phyloP scores from a whole-genome alignment of 2,329 filamentous ascomycete species.

The Beauveria medogensis region DNA sequence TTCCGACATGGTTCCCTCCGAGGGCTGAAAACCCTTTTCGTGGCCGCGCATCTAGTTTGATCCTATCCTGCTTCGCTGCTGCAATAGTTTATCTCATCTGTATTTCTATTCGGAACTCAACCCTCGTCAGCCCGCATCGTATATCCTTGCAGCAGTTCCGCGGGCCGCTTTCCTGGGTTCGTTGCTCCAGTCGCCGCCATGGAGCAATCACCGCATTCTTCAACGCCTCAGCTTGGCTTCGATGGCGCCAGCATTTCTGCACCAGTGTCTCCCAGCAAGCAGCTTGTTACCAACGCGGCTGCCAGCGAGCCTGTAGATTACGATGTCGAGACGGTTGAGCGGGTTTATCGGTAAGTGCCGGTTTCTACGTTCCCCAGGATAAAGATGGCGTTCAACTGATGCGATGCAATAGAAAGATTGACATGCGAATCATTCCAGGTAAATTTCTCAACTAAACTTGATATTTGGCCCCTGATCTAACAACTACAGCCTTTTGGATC shows the following conservation, averaged over 20 bases:
- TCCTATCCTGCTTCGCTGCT: background rate
- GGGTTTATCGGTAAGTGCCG: conserved; percentile 38
- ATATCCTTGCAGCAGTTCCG: background rate
- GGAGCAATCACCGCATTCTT: background rate
- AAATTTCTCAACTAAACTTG: conserved; percentile 10
- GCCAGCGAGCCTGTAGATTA: conserved; percentile 28
- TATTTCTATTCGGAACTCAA: background rate
- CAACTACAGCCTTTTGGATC: conserved; percentile 65
- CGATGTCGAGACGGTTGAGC: conserved; percentile 43
- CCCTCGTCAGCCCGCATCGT: no score
- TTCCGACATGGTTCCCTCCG: conserved; percentile 2
- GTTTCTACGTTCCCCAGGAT: background rate
- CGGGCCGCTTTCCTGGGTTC: background rate
- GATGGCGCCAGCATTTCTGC: background rate
- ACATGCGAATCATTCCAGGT: conserved; percentile 53
- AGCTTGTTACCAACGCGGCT: background rate
- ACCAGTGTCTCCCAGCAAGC: background rate
- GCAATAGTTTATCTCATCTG: background rate
- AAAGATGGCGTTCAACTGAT: background rate
- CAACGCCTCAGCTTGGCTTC: background rate
- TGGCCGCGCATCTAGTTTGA: background rate
- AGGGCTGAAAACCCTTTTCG: background rate
- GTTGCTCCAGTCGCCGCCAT: background rate
- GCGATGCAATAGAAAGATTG: conserved; percentile 36
- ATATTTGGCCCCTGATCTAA: no score